phyloP scores from a whole-genome alignment of 2,329 filamentous ascomycete genomes.

The Bipolaris victoriae region DNA sequence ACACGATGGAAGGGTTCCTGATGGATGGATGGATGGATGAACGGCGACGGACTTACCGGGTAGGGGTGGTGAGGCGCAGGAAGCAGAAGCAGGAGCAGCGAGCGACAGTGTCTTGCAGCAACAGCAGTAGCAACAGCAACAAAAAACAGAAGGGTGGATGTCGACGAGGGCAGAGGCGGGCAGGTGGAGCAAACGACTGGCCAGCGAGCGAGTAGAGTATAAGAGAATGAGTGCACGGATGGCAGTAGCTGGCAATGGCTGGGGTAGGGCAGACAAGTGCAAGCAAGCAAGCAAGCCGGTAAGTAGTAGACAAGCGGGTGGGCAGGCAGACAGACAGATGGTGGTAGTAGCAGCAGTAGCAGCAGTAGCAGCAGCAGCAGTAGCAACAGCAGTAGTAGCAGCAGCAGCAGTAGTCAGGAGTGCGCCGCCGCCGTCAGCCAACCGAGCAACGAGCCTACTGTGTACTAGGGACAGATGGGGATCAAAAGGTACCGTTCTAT shows the following conservation, averaged over 20 bases:
- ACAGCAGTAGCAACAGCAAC: neutral
- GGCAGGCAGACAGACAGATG: no score
- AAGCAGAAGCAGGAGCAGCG: constrained; percentile 7
- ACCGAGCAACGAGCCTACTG: constrained; percentile 1
- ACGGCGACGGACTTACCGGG: constrained; percentile 21
- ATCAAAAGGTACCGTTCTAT: constrained; percentile 14
- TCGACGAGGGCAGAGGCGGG: constrained; percentile 4
- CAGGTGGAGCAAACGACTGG: constrained; percentile 9
- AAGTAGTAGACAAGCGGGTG: no score
- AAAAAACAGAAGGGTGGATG: neutral
- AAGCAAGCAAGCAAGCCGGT: no score
- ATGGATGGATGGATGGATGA: neutral
- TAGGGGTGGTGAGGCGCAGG: constrained; percentile 15
- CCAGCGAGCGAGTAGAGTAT: constrained; percentile 14
- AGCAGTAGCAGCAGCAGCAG: no score
- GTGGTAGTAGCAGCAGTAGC: no score
- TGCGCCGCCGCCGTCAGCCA: constrained; percentile 17
- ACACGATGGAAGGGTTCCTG: neutral
- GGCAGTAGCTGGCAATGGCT: constrained; percentile 7
- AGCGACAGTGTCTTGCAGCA: constrained; percentile 13
- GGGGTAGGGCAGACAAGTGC: neutral
- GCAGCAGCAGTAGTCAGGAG: constrained; percentile 13
- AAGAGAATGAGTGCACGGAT: constrained; percentile 16
- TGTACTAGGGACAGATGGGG: no score
- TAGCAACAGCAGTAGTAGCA: no score